Conservation (phyloP, 768 basidiomycete genomes). For the Hygrophorus pudorinus region DNA sequence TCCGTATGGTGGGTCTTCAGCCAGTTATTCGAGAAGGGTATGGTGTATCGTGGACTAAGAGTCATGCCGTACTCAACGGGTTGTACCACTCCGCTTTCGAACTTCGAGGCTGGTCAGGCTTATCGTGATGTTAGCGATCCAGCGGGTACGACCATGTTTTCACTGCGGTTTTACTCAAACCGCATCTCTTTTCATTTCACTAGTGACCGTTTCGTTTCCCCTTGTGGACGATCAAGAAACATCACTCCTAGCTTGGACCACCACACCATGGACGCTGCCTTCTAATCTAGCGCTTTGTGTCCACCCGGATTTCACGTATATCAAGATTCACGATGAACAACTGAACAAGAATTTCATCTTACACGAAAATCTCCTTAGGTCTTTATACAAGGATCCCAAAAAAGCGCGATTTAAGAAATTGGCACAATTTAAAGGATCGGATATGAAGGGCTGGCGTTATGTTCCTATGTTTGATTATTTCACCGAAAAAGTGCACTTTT, state of each 20-base stretch:
- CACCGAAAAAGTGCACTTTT: slow-evolving; percentile 63
- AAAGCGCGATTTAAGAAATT: slow-evolving; percentile 94
- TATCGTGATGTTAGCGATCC: slow-evolving; percentile 94
- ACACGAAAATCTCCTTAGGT: slow-evolving; percentile 75
- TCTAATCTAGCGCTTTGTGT: slow-evolving; percentile 94
- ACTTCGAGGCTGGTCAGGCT: slow-evolving; percentile 91
- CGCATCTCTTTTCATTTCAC: background rate
- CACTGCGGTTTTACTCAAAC: background rate
- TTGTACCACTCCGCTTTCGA: slow-evolving; percentile 90
- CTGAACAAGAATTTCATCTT: slow-evolving; percentile 85
- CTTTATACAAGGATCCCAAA: slow-evolving; percentile 94
- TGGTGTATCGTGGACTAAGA: slow-evolving; percentile 87
- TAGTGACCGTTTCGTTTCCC: slow-evolving; percentile 88
- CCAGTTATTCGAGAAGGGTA: slow-evolving; percentile 82
- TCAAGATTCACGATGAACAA: slow-evolving; percentile 93
- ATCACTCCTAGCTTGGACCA: slow-evolving; percentile 93
- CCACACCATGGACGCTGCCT: slow-evolving; percentile 97
- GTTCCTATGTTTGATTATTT: slow-evolving; percentile 95
- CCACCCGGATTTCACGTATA: slow-evolving; percentile 89
- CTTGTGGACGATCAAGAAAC: slow-evolving; percentile 90
- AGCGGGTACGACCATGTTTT: slow-evolving; percentile 38
- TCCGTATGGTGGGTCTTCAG: slow-evolving; percentile 98
- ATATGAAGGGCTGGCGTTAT: slow-evolving; percentile 96
- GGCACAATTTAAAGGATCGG: slow-evolving; percentile 76
- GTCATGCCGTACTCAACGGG: slow-evolving; percentile 99